A percentile compares a stretch with the other conserved stretches of the same genome.
These are phyloP conservation scores for Flueggea neowawraea DNA, from an alignment of 441 rosid genomes.

Conservation along the genomic window DNA sequence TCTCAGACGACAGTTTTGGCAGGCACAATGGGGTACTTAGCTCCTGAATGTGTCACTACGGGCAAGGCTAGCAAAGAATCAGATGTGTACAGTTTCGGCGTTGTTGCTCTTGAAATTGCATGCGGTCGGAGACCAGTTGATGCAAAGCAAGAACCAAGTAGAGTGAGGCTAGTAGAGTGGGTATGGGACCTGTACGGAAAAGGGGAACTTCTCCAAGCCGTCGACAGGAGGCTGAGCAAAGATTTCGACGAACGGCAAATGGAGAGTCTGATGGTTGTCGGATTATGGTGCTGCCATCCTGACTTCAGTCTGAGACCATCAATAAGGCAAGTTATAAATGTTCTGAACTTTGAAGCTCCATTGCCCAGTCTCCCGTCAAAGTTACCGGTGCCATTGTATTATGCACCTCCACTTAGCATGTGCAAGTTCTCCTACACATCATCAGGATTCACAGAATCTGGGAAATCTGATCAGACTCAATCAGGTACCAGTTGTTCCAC, in stretches of 20 bases:
- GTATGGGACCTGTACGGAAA: conserved; percentile 38
- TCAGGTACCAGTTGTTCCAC: no score
- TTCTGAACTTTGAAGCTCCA: conserved; percentile 20
- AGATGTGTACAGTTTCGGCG: conserved; percentile 31
- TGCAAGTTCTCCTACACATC: background rate
- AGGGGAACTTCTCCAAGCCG: conserved; percentile 19
- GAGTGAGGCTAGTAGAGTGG: conserved; percentile 30
- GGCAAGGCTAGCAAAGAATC: conserved; percentile 40
- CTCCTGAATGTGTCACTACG: conserved; percentile 17
- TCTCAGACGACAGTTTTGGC: conserved; percentile 19
- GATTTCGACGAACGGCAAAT: conserved; percentile 19
- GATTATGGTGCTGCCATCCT: conserved; percentile 44
- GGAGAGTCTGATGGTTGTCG: conserved; percentile 27
- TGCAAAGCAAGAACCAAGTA: background rate
- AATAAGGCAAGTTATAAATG: conserved; percentile 17
- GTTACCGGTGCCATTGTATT: conserved; percentile 27
- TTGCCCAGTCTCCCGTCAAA: conserved; percentile 26
- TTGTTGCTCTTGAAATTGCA: conserved; percentile 32
- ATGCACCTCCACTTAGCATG: conserved; percentile 4
- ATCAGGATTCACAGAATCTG: no score
- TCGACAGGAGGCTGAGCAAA: conserved; percentile 23
- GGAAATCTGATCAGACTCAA: no score
- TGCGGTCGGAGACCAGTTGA: conserved; percentile 28
- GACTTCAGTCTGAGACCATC: conserved; percentile 27
- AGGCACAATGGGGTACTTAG: conserved; percentile 27